These are phyloP conservation scores for Carpinus viminea DNA, from an alignment of 306 rosid genomes.

Conservation along the genomic window DNA sequence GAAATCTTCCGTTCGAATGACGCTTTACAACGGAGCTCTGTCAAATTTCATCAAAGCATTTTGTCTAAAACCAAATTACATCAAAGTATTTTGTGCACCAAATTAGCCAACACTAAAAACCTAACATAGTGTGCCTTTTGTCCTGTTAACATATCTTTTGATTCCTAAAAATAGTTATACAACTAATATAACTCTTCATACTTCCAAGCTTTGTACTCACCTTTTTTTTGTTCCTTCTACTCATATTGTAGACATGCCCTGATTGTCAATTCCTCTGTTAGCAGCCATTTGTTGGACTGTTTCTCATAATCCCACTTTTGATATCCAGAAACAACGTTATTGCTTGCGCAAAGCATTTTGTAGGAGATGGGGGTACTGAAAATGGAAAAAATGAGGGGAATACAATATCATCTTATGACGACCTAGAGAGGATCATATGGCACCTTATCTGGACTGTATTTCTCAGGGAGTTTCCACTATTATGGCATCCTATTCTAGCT, in stretches of 20 bases:
- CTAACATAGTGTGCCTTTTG: too few species aligned
- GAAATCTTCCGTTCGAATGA: too few species aligned
- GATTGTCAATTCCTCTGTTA: slow-evolving; percentile 10
- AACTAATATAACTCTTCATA: not conserved
- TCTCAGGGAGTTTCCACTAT: slow-evolving; percentile 79
- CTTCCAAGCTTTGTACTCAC: slow-evolving; percentile 4
- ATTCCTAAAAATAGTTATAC: not conserved
- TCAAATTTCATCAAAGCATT: too few species aligned
- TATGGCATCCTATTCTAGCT: slow-evolving; percentile 88
- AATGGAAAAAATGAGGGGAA: slow-evolving; percentile 82
- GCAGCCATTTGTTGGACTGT: not conserved
- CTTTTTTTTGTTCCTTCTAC: not conserved
- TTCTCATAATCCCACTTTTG: slow-evolving; percentile 20
- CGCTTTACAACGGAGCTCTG: too few species aligned
- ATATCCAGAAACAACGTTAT: slow-evolving; percentile 63
- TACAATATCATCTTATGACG: slow-evolving; percentile 64
- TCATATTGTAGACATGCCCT: not conserved
- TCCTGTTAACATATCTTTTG: not conserved
- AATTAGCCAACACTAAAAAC: too few species aligned
- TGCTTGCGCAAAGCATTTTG: slow-evolving; percentile 96
- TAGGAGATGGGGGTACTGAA: slow-evolving; percentile 89
- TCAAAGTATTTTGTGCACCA: too few species aligned
- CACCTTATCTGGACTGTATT: slow-evolving; percentile 85
- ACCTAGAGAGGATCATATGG: slow-evolving; percentile 81
- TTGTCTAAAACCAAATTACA: too few species aligned